Evolutionary conservation across 495 filamentous ascomycete genomes (phyloP), one percentile per base, ranked within the genome.

Genomic region (Podospora anserina): DNA sequence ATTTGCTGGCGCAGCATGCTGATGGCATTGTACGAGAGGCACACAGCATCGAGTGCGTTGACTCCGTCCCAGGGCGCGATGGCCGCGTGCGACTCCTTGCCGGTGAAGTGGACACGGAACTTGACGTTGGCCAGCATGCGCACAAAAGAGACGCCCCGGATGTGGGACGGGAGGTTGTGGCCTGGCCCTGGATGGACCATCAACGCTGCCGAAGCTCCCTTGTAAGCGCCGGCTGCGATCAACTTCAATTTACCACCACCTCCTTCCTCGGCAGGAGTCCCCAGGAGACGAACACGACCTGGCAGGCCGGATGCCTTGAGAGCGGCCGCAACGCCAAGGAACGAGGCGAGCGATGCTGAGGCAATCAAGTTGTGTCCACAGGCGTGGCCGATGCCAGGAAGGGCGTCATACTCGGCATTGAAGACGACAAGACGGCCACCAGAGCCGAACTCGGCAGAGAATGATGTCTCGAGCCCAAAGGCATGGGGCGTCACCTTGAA

Each of bases 221-320:
- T 74, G 71, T 84, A 87, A 1, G 85, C 86, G 0, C 85, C 85
- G 0, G 78, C 79, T 0, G 77, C 75, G 30, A 87, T 82, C 11
- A 88, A 74, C 19, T 77, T 80, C 2, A 83, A 75, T 71, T 87
- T 88, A 5, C 80, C 81, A 58, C 80, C 81, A 61, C 80, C 79
- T 20, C 79, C 86, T 70, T 92, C 89, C 73, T 92, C 90, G 0
- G 88, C 90, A 2, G 90, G 90, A 0, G 89, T 91, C 1, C 90
- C 90, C 11, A 91, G 80, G 3, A 92, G 75, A 6, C 87, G 79
- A 0, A 89, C 77, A 23, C 85, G 84, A 5, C 90, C 89, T 0
- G 82, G 83, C 9, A 84, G 70, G 11, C 74, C 74, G 53, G 81
- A 83, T 15, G 81, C 66, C 61, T 82, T 80, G 32, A 91, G 74